Evolutionary conservation across 768 basidiomycete genomes (phyloP), one percentile per base, ranked within the genome.

Genomic region (Pleurotus pulmonarius): DNA sequence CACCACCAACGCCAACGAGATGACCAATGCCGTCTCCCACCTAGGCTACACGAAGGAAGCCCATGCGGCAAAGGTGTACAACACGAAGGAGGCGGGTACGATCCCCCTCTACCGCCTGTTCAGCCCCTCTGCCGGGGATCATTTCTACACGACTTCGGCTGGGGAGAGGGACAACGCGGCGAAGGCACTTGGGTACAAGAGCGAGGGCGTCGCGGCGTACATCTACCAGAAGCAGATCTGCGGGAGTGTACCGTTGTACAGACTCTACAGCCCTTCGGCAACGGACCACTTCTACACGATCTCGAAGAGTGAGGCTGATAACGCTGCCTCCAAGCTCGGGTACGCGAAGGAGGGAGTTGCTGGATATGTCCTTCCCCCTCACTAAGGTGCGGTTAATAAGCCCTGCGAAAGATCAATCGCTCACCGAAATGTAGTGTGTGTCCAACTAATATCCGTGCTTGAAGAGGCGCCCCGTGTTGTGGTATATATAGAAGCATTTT

Each of bases 351-450:
- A 51, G 37, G 60, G 53, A 8, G 46, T 56, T 18, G 49, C 55
- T 3, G 60, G 58, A n/a, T 57, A 59, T 49, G 55, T 61, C 11
- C 56, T 56, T 22, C 20, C 60, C 34, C 25, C 26, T 26, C 22
- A 55, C 6, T 52, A 40, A 52, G 41, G 15, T 43, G 15, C 29
- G 3, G 29, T 34, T 11, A 34, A 20, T 20, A 20, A 1, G 20
- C 20, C 20, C 20, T 20, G 20, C 20, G 1, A 1, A 20, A 20
- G 20, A 20, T 1, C 20, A 20, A 1, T 20, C 3, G 20, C 20
- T 20, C 20, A 20, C 20, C 20, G 20, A 20, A 20, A 20, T 20
- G 20, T 3, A 20, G 20, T 20, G 1, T 20, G 20, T 20, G 20
- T n/a, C n/a, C n/a, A n/a, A n/a, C n/a, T n/a, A n/a, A n/a, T n/a